Base-by-base conservation (phyloP, 2,329 filamentous ascomycete genomes). In the Fusarium sp. region DNA sequence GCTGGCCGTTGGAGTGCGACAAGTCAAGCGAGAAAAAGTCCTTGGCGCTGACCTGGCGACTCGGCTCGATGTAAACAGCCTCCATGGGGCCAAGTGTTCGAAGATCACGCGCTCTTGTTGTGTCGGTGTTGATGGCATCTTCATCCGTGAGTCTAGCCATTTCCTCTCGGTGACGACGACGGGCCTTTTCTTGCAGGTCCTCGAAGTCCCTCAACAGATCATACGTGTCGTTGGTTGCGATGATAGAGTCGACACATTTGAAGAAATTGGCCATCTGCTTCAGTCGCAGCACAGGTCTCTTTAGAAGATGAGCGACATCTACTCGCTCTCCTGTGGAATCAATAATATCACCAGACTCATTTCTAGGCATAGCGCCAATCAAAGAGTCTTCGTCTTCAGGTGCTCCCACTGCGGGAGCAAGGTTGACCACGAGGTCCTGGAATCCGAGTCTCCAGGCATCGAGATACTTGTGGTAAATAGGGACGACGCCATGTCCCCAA, bases 391-490 rank as follows among this genome's bases (percentile, higher is more conserved):
- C 87, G 57, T 92, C 90, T 37, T 92, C 90, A 2, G 82, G 78
- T 2, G 77, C 78, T 17, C 84, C 85, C 2, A 84, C 83, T 6
- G 91, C 90, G 9, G 95, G 94, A 2, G 95, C 95, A 37, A 98
- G 90, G 80, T 98, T 98, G 77, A 99, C 94, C 59, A 98, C 91
- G 22, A 99, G 91, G 80, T 97, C 95, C 79, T 98, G 94, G 82
- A 98, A 99, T 1, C 97, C 97, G 57, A 98, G 88, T 33, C 95
- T 90, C 97, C 97, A 99, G 9, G 93, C 92, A 79, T 91, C 91
- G 35, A 98, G 87, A 81, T 98, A 99, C 79, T 94, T 92, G 70
- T 91, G 88, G 81, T 99, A 99, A 11, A 96, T 89, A 65, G 92
- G 91, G 54, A 94, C 90, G 1, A 94, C 92, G 22, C 90, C 90